A percentile compares a stretch with the other conserved stretches of the same genome.
Conservation (phyloP, 805 yeast genomes). For the Saturnispora mendoncae region DNA sequence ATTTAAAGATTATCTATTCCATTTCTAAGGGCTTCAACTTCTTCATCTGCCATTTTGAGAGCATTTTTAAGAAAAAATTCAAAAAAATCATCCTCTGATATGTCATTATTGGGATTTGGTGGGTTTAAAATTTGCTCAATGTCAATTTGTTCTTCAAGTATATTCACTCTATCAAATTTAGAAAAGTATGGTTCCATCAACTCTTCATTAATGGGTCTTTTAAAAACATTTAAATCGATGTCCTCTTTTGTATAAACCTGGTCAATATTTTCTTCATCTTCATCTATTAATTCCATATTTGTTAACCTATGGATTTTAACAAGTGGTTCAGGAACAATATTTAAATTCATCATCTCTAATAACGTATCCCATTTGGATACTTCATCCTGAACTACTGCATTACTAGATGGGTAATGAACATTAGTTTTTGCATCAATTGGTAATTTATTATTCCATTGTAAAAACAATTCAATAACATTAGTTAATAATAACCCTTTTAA, state of each 20-base stretch:
- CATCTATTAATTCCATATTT: no score
- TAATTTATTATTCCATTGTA: not conserved
- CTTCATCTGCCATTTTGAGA: constrained; percentile 37
- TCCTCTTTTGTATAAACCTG: constrained; percentile 10
- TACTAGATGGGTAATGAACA: no score
- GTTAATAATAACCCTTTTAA: constrained; percentile 2
- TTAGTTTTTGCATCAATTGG: not conserved
- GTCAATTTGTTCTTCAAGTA: no score
- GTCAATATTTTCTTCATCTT: constrained; percentile 17
- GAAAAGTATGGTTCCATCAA: not conserved
- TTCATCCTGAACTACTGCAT: no score
- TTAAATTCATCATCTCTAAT: no score
- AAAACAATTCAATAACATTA: constrained; percentile 6
- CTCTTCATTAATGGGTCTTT: not conserved
- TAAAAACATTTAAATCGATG: constrained; percentile 3
- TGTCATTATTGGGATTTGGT: no score
- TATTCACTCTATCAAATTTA: not conserved
- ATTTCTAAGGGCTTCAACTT: constrained; percentile 31
- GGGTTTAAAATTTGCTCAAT: no score
- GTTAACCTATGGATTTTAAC: no score
- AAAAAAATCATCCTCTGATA: constrained; percentile 63
- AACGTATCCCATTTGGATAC: not conserved
- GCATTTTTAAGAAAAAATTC: constrained; percentile 54
- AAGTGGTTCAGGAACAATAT: no score
- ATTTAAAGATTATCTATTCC: not conserved